Percentiles rank a stretch among this genome's conserved stretches.
Evolutionary conservation across 2,329 filamentous ascomycete species (phyloP).

Genomic region (Trichophyton rubrum): DNA sequence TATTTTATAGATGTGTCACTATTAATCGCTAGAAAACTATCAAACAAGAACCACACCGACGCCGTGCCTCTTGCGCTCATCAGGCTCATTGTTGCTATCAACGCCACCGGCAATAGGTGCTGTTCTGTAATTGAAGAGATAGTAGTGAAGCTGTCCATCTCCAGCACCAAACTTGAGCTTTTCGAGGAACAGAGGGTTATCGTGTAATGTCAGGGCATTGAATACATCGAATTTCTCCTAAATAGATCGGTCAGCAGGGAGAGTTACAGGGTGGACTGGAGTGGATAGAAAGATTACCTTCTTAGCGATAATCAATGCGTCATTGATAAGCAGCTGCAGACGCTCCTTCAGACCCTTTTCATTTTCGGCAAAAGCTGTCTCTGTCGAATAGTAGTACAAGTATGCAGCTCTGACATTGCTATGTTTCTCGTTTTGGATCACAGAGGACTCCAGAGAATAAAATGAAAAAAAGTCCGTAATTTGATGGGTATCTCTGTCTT

Average conservation of each 20-base stretch:
- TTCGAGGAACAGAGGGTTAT: constrained; percentile 86
- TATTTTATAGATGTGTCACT: not conserved
- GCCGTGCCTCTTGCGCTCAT: constrained; percentile 66
- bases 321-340: constrained; percentile 66
- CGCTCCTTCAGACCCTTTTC: constrained; percentile 58
- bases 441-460: constrained; percentile 85
- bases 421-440: constrained; percentile 71
- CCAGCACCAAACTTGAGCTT: constrained; percentile 90
- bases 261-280: not conserved
- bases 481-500: constrained; percentile 56
- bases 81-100: constrained; percentile 63
- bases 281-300: constrained; percentile 33
- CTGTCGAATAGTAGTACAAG: constrained; percentile 91
- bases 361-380: constrained; percentile 52
- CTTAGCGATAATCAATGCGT: constrained; percentile 81
- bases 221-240: constrained; percentile 81
- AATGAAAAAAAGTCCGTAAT: constrained; percentile 97
- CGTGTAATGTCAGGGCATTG: constrained; percentile 85
- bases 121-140: constrained; percentile 92
- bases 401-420: constrained; percentile 78
- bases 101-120: constrained; percentile 77
- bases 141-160: constrained; percentile 91
- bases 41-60: constrained; percentile 79
- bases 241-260: constrained; percentile 16
- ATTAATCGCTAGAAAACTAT: constrained; percentile 3